Conservation (phyloP, 352 stramenopile species). For the Phytophthora citricola region DNA sequence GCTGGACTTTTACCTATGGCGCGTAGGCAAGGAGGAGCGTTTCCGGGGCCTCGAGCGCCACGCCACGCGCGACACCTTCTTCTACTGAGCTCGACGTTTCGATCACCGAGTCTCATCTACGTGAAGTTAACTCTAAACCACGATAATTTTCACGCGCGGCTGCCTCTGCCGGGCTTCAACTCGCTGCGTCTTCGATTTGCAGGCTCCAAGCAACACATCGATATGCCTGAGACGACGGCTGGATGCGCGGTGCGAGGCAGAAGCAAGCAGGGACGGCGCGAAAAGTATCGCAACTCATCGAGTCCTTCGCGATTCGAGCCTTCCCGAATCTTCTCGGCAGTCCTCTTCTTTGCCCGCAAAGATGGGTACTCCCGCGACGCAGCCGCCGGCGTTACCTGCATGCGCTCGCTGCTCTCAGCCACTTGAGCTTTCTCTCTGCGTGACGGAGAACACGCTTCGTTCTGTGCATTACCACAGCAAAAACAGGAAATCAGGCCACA, state of each 20-base stretch:
- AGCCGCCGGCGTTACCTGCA: slow-evolving; percentile 27
- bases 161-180: slow-evolving; percentile 35
- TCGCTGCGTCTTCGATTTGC: slow-evolving; percentile 25
- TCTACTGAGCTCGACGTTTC: slow-evolving; percentile 47
- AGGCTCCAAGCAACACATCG: neutral
- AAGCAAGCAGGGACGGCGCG: slow-evolving; percentile 20
- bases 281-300: slow-evolving; percentile 33
- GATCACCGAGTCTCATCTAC: slow-evolving; percentile 5
- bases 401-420: slow-evolving; percentile 9
- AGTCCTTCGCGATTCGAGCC: neutral
- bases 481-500: slow-evolving; percentile 24
- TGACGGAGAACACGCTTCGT: slow-evolving; percentile 12
- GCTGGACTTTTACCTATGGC: slow-evolving; percentile 79
- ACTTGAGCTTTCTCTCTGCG: slow-evolving; percentile 27
- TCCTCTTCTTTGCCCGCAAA: slow-evolving; percentile 27
- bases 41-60: slow-evolving; percentile 78
- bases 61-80: slow-evolving; percentile 73
- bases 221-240: no score
- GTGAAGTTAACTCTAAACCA: slow-evolving; percentile 7
- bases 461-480: slow-evolving; percentile 4
- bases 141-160: slow-evolving; percentile 32
- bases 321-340: slow-evolving; percentile 21
- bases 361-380: slow-evolving; percentile 26
- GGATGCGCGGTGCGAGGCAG: neutral
- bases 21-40: slow-evolving; percentile 73